Conservation (phyloP, 345 rosid genomes). For the Dipteronia dyeriana region DNA sequence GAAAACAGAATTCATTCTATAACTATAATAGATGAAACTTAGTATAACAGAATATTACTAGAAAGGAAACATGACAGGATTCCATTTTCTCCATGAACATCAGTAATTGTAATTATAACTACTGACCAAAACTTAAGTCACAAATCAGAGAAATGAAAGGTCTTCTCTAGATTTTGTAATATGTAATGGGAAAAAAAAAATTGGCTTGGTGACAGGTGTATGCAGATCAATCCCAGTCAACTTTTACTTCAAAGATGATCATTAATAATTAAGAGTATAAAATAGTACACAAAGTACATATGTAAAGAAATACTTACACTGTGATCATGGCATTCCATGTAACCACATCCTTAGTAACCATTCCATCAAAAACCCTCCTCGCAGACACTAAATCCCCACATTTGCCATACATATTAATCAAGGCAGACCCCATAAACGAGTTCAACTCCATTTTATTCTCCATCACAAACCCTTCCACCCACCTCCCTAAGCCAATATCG, state of each 20-base stretch:
- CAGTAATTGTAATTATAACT: not conserved
- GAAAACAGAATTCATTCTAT: not conserved
- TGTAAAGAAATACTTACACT: conserved; percentile 43
- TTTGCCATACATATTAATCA: conserved; percentile 80
- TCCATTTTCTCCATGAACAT: not conserved
- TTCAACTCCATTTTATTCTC: conserved; percentile 49
- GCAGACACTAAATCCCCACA: conserved; percentile 77
- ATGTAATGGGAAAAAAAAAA: too few species aligned
- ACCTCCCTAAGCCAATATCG: conserved; percentile 64
- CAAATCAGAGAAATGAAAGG: not conserved
- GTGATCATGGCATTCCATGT: conserved; percentile 93
- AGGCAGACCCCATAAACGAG: conserved; percentile 60
- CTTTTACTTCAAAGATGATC: not conserved
- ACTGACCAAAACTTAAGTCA: not conserved
- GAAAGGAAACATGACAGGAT: not conserved
- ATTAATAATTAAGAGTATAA: not conserved
- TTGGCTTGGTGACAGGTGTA: not conserved
- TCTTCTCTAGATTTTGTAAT: too few species aligned
- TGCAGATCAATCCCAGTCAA: not conserved
- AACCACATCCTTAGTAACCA: conserved; percentile 60
- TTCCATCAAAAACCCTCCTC: conserved; percentile 64
- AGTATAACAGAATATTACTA: too few species aligned
- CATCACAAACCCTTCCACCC: conserved; percentile 51
- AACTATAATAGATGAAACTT: not conserved
- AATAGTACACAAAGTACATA: not conserved